Conservation (phyloP, 345 rosid species). For the Lepidium sativum region DNA sequence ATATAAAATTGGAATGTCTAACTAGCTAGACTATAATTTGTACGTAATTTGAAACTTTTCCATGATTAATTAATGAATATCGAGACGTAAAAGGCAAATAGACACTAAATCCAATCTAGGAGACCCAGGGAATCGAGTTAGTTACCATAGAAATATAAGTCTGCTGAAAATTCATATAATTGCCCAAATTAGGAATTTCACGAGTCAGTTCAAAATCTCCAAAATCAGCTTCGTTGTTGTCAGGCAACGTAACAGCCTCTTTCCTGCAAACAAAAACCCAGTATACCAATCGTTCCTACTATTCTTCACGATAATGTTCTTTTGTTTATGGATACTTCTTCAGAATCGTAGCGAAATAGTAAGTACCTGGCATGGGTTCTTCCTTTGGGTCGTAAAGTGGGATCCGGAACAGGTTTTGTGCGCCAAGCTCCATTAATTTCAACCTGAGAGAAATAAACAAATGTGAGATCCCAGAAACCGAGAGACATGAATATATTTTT, state of each 20-base stretch:
- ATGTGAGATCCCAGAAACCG: not conserved
- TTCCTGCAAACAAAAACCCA: slow-evolving; percentile 40
- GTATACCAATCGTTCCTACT: not conserved
- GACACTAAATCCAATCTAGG: not conserved
- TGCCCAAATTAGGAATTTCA: slow-evolving; percentile 29
- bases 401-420: slow-evolving; percentile 45
- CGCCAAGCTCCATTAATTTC: slow-evolving; percentile 84
- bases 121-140: not conserved
- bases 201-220: slow-evolving; percentile 48
- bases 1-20: not conserved
- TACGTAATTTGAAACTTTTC: not conserved
- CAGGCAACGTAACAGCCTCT: slow-evolving; percentile 69
- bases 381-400: slow-evolving; percentile 64
- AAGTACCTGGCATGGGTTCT: slow-evolving; percentile 64
- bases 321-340: not conserved
- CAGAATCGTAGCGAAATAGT: not conserved
- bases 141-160: slow-evolving; percentile 64
- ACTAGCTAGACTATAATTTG: not conserved
- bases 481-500: not conserved
- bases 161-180: slow-evolving; percentile 46
- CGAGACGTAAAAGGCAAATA: slow-evolving; percentile 3
- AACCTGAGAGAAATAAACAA: slow-evolving; percentile 32
- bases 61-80: not conserved
- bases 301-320: not conserved
- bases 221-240: slow-evolving; percentile 42